Evolutionary conservation across 2,329 filamentous ascomycete species (phyloP), one percentile per base, ranked within the genome.

Genomic region (Ophiostoma ulmi): DNA sequence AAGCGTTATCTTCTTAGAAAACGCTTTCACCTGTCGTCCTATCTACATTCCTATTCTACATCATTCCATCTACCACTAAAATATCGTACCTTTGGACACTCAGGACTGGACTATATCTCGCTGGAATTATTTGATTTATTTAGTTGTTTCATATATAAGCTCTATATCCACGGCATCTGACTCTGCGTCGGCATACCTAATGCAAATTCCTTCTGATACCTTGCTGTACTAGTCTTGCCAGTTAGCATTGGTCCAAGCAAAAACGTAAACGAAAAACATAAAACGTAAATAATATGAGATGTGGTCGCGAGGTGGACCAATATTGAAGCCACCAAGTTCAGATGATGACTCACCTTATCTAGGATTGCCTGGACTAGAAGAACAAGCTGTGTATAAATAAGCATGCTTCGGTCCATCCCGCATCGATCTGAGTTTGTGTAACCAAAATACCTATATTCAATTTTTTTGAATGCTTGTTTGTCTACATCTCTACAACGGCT

Each of bases 371-470:
- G 3, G n/a, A 8, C 17, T 6, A 20, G 17, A 17, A 20, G 17
- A 2, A 48, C 17, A n/a, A 10, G 17, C 35, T 38, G 17, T 11
- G 13, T 14, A n/a, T 38, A 38, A 22, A n/a, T n/a, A 31, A 35
- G 2, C 58, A 35, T 38, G 35, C 63, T n/a, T 65, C 63, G 36
- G 63, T 20, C 58, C 58, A 63, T 63, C 58, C 26, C 58, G 26
- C 13, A 63, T 63, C 26, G 58, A 63, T 35, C 58, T 10, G 20
- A 55, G 20, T 55, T 35, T 35, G 26, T 63, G 58, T 63, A 17
- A 63, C 58, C 7, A 22, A 17, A 26, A 26, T 55, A 5, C 20
- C 20, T n/a, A 52, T 44, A 20, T 48, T 17, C 10, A 13, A 4
- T 58, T 13, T 13, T 26, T 58, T 26, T 8, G 58, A 35, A n/a